Evolutionary conservation across 345 rosid genomes (phyloP).

Genomic region (Salix purpurea): DNA sequence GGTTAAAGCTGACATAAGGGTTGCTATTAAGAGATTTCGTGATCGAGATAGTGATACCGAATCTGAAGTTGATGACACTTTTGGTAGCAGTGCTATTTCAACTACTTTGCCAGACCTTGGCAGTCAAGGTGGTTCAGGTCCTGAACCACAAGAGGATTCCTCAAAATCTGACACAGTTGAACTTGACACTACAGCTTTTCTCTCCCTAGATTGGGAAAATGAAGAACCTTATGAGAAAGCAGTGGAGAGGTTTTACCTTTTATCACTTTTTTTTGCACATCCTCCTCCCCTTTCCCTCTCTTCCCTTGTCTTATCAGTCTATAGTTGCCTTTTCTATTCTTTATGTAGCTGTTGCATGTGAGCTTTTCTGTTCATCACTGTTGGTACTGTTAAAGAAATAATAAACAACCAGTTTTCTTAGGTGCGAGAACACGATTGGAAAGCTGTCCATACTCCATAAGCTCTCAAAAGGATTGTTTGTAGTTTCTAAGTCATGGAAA

Average conservation of each 20-base stretch:
- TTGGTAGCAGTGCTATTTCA: conserved; percentile 36
- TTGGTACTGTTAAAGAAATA: not conserved
- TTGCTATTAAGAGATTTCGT: conserved; percentile 68
- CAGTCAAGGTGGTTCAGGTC: conserved; percentile 40
- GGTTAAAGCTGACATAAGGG: conserved; percentile 51
- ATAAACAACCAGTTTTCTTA: not conserved
- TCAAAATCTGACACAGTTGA: conserved; percentile 41
- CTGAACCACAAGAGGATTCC: conserved; percentile 31
- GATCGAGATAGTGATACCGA: conserved; percentile 73
- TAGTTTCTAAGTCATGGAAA: not conserved
- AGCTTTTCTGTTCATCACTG: not conserved
- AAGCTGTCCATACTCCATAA: not conserved
- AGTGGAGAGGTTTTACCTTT: conserved; percentile 56
- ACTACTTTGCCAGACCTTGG: conserved; percentile 39
- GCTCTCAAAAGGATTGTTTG: not conserved
- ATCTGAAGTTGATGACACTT: conserved; percentile 63
- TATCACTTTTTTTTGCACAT: not conserved
- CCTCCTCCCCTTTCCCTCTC: not conserved
- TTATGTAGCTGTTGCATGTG: not conserved
- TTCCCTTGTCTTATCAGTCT: conserved; percentile 2
- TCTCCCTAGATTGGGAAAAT: conserved; percentile 89
- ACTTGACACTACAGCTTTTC: conserved; percentile 63
- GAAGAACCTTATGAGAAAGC: conserved; percentile 91
- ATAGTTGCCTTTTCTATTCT: not conserved
- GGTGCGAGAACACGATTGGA: not conserved